phyloP scores from a whole-genome alignment of 441 rosid species.

The Aleurites moluccanus region DNA sequence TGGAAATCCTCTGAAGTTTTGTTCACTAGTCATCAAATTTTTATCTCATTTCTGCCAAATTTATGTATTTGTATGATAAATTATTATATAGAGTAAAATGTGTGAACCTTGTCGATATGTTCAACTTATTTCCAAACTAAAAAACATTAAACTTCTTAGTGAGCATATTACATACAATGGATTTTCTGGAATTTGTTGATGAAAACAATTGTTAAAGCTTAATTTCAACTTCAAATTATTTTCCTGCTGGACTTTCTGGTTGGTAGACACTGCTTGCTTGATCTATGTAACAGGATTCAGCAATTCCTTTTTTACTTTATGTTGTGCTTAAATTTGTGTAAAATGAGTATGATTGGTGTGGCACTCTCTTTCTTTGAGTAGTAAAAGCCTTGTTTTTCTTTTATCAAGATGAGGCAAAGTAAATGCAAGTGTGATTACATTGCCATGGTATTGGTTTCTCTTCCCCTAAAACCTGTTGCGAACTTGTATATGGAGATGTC shows the following conservation, averaged over 20 bases:
- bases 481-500: slow-evolving; percentile 19
- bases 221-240: background rate
- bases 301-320: background rate
- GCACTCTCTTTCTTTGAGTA: background rate
- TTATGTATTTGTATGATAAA: background rate
- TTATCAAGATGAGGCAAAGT: background rate
- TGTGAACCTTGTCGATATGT: background rate
- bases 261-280: background rate
- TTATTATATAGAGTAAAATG: background rate
- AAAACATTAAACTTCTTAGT: background rate
- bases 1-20: background rate
- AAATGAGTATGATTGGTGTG: background rate
- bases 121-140: background rate
- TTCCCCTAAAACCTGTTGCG: background rate
- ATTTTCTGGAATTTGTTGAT: background rate
- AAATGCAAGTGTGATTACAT: background rate
- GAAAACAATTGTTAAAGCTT: background rate
- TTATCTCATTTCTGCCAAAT: slow-evolving; percentile 5
- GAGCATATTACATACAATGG: background rate
- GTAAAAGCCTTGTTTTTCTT: background rate
- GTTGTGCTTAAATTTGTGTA: background rate
- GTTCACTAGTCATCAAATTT: background rate
- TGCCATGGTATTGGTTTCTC: background rate
- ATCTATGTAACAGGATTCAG: background rate
- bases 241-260: background rate